These are phyloP conservation scores for Wickerhamomyces sydowiorum DNA, from an alignment of 805 yeast genomes.

Conservation along the genomic window DNA sequence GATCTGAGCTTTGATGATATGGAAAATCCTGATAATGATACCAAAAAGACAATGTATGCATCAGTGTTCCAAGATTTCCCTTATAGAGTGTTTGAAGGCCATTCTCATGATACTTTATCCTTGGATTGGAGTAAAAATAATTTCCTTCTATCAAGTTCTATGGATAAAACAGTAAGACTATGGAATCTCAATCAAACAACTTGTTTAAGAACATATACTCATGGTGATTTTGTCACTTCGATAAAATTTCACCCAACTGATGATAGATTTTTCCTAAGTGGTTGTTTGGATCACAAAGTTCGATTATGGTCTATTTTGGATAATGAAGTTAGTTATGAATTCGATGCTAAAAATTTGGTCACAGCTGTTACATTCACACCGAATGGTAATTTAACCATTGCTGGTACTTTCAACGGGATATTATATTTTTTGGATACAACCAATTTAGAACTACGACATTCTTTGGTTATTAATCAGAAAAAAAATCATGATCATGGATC, in stretches of 20 bases:
- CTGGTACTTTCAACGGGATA: constrained; percentile 79
- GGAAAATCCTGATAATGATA: constrained; percentile 1
- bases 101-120: constrained; percentile 63
- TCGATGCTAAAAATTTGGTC: constrained; percentile 58
- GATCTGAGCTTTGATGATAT: background rate
- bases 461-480: constrained; percentile 42
- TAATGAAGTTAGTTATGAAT: constrained; percentile 50
- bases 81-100: constrained; percentile 54
- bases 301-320: constrained; percentile 87
- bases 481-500: constrained; percentile 31
- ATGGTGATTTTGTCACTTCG: constrained; percentile 78
- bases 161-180: constrained; percentile 75
- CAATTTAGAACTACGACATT: constrained; percentile 44
- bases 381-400: constrained; percentile 48
- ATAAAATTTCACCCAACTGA: constrained; percentile 79
- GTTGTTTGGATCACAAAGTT: constrained; percentile 70
- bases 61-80: constrained; percentile 78
- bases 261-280: constrained; percentile 80
- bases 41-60: constrained; percentile 38
- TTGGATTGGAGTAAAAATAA: constrained; percentile 87
- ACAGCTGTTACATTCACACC: constrained; percentile 76
- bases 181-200: constrained; percentile 76
- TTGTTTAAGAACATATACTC: constrained; percentile 59
- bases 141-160: constrained; percentile 72
- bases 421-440: constrained; percentile 56